Evolutionary conservation across 2,329 filamentous ascomycete genomes (phyloP).

Genomic region (Calcarisporium arbuscula): DNA sequence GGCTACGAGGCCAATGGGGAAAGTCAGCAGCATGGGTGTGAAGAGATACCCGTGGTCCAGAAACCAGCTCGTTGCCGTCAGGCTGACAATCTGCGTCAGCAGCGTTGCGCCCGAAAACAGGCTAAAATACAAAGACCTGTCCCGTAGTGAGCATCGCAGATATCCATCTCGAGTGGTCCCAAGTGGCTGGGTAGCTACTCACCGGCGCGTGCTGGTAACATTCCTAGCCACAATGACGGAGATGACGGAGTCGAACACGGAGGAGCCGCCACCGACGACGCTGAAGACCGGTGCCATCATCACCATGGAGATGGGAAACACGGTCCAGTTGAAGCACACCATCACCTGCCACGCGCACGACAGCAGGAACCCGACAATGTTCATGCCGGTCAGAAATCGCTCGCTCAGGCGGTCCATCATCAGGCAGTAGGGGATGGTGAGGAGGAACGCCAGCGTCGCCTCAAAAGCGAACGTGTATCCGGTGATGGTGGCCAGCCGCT

Average conservation of each 20-base stretch:
- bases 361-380: not conserved
- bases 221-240: slow-evolving; percentile 1
- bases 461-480: slow-evolving; percentile 1
- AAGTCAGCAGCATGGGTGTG: slow-evolving; percentile 1
- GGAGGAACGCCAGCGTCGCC: not conserved
- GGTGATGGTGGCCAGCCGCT: not conserved
- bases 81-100: not conserved
- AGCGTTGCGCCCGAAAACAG: not conserved
- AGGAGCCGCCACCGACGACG: not conserved
- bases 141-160: not conserved
- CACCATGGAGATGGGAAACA: not conserved
- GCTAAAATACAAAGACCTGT: not conserved
- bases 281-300: not conserved
- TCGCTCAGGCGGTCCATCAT: slow-evolving; percentile 3
- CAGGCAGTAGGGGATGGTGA: slow-evolving; percentile 1
- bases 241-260: slow-evolving; percentile 1
- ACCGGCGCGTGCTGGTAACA: not conserved
- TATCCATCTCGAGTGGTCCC: not conserved
- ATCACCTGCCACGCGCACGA: not conserved
- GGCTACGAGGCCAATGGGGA: not conserved
- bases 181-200: not conserved
- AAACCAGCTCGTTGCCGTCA: not conserved
- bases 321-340: not conserved
- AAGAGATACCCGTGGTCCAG: not conserved
- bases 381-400: not conserved